Evolutionary conservation across 176 grass and related monocot species (phyloP).

Genomic region (Eleusine coracana): DNA sequence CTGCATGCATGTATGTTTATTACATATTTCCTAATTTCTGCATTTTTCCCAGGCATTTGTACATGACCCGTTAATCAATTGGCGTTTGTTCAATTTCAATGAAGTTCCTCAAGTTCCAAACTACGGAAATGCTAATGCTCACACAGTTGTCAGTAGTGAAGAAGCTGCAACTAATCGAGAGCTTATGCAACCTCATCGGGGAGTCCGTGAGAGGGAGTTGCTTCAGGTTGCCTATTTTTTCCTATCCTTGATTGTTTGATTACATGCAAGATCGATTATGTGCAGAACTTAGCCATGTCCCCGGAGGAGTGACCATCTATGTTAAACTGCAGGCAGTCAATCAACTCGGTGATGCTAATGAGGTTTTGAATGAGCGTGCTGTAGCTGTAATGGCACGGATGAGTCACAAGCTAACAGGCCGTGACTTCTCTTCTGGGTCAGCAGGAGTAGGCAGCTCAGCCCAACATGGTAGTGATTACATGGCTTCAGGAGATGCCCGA

Average conservation of each 20-base stretch:
- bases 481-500: constrained; percentile 62
- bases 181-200: constrained; percentile 76
- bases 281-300: not conserved
- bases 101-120: constrained; percentile 98
- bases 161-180: constrained; percentile 64
- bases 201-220: constrained; percentile 82
- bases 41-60: constrained; percentile 83
- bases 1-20: constrained; percentile 19
- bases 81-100: constrained; percentile 98
- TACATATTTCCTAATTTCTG: constrained; percentile 12
- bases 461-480: constrained; percentile 52
- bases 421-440: constrained; percentile 81
- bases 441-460: constrained; percentile 42
- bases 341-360: constrained; percentile 96
- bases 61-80: constrained; percentile 96
- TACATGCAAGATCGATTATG: constrained; percentile 12
- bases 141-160: constrained; percentile 55
- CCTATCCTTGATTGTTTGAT: not conserved
- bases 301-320: constrained; percentile 12
- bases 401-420: constrained; percentile 94
- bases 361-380: constrained; percentile 95
- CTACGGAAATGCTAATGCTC: not conserved
- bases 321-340: constrained; percentile 68
- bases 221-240: constrained; percentile 68
- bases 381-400: constrained; percentile 96